Base-by-base conservation (phyloP, 176 grass and related monocot species). In the Dactylis glomerata region DNA sequence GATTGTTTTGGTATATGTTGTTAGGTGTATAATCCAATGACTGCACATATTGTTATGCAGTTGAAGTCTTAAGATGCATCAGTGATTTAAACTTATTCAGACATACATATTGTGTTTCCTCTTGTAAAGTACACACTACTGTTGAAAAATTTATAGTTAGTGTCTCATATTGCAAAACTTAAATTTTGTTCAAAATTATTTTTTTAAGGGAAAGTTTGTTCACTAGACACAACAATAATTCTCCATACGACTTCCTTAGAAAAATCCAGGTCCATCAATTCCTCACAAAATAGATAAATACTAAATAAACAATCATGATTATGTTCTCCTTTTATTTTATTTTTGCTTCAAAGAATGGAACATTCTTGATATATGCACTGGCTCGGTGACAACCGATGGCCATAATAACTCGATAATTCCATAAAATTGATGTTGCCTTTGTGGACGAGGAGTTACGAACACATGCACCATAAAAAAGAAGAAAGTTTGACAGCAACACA, bases 381-480 rank as follows among this genome's bases (percentile, higher is more conserved):
- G 5, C 36, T 14, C 10, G 45, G 15, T 54, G 68, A 20, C 50
- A 5, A 82, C 22, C 54, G 3, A 67, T 41, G 45, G 14, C 44
- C 47, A 33, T 27, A 65, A 28, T 20, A 75, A 75, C 33, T 58
- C 16, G 2, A 64, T 40, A 22, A 24, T 84, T 77, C 20, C n/a
- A 54, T 9, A n/a, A 41, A 22, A 51, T 80, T 50, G 30, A 86
- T 64, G 47, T n/a, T 1, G 16, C 42, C 23, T 64, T 85, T 52
- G 73, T 77, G 80, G 80, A 50, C 58, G 11, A 83, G 62, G 36
- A 87, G 31, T 40, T 61, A 38, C 38, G 62, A 59, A 37, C 14
- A 9, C 17, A 47, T 47, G 46, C 59, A 40, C 71, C 79, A 82
- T 70, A 75, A 76, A 82, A 75, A 62, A 40, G 5, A n/a, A 38